A percentile compares a stretch with the other conserved stretches of the same genome.
Conservation (phyloP, 495 filamentous ascomycete genomes). For the Rhizodiscina lignyota region DNA sequence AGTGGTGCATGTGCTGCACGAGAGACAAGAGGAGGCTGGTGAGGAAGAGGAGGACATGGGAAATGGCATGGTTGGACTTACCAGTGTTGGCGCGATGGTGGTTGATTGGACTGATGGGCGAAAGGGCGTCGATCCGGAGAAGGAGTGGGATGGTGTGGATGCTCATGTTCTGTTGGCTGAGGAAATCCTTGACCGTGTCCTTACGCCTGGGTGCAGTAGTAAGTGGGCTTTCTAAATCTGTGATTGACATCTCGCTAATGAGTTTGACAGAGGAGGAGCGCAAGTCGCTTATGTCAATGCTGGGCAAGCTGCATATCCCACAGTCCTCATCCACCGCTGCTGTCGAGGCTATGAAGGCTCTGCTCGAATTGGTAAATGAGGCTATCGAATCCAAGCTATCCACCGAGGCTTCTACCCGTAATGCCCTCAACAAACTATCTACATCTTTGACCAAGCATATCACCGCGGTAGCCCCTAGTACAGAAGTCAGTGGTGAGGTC, state of each 20-base stretch:
- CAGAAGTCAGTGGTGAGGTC: too few relatives aligned
- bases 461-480: too few relatives aligned
- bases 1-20: slow-evolving; percentile 45
- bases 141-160: slow-evolving; percentile 23
- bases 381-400: neutral
- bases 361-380: neutral
- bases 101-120: slow-evolving; percentile 94
- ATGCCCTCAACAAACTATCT: neutral
- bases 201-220: slow-evolving; percentile 35
- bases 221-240: slow-evolving; percentile 23
- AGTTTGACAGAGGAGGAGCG: slow-evolving; percentile 55
- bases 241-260: slow-evolving; percentile 18
- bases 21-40: slow-evolving; percentile 39
- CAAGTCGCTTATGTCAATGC: slow-evolving; percentile 59
- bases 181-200: slow-evolving; percentile 41
- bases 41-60: slow-evolving; percentile 52
- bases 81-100: slow-evolving; percentile 59
- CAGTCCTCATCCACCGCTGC: neutral
- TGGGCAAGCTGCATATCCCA: slow-evolving; percentile 71
- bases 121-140: slow-evolving; percentile 51
- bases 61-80: slow-evolving; percentile 69
- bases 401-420: neutral
- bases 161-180: slow-evolving; percentile 51
- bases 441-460: slow-evolving; percentile 31
- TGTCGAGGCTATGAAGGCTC: neutral